Evolutionary conservation across 306 rosid species (phyloP), one percentile per base, ranked within the genome.

Genomic region (Glycine soja): DNA sequence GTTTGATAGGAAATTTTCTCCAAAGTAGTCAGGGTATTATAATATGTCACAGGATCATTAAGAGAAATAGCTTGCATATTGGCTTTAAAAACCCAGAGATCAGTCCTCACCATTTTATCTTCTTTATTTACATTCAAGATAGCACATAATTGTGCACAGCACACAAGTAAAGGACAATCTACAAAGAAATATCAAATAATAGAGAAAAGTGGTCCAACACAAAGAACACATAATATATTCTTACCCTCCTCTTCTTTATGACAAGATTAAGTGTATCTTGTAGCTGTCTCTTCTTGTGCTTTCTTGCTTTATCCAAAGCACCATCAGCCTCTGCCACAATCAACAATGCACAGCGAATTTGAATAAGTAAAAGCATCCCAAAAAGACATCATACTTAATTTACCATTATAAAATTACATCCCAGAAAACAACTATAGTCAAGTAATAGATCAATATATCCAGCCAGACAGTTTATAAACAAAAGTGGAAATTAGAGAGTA

Each of bases 221-320:
- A 24, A 19, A 19, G 30, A 24, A 24, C 30, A 24, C 30, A 24
- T 24, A 24, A 48, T 10, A n/a, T 45, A 56, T 40, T 53, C 80
- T 83, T 88, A 96, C 99, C 99, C 79, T 96, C 86, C 97, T 88
- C 87, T 93, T 96, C 86, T 96, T 96, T 36, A 96, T 0, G 56
- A 96, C 99, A 90, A 93, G 97, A 76, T 89, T 92, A 34, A 93
- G 97, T 58, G 99, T 90, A 84, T 96, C 99, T 77, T 93, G 95
- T 54, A 96, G 92, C 72, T 96, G 99, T 80, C 99, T 87, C 89
- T 93, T 96, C 92, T 93, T 96, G 87, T 96, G 99, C 80, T 96
- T 96, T 84, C 99, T 92, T 81, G 99, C 98, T 84, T 96, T 96
- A 86, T 96, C 99, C 79, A 96, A 86, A 79, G 99, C 98, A 24